Conservation (phyloP, 1,284 basidiomycete species). For the Bjerkandera adusta region DNA sequence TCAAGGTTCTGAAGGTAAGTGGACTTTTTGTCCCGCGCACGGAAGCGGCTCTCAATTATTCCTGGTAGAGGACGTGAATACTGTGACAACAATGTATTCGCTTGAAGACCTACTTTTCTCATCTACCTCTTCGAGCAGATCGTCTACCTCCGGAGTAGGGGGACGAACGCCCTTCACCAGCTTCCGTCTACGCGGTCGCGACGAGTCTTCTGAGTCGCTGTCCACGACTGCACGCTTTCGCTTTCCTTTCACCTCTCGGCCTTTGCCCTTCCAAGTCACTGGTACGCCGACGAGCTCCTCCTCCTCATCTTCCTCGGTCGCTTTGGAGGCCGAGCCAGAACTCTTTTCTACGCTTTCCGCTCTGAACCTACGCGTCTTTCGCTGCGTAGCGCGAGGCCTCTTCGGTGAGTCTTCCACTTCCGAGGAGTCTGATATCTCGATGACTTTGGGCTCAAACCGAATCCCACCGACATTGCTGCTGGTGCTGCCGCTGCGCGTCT, state of each 20-base stretch:
- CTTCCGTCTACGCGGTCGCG: slow-evolving; percentile 38
- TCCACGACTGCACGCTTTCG: slow-evolving; percentile 15
- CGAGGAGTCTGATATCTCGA: slow-evolving; percentile 16
- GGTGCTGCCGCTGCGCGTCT: slow-evolving; percentile 5
- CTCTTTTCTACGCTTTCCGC: slow-evolving; percentile 18
- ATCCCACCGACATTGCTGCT: slow-evolving; percentile 50
- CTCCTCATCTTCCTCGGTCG: slow-evolving; percentile 15
- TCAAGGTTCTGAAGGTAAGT: slow-evolving; percentile 64
- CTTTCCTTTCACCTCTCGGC: slow-evolving; percentile 15
- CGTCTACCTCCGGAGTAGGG: slow-evolving; percentile 40
- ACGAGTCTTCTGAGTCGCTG: slow-evolving; percentile 25
- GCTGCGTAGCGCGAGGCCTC: slow-evolving; percentile 32
- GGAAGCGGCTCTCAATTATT: slow-evolving; percentile 62
- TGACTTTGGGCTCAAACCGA: slow-evolving; percentile 39
- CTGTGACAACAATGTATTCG: neutral
- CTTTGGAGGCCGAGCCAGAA: slow-evolving; percentile 3
- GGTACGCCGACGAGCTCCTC: slow-evolving; percentile 16
- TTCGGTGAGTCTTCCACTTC: slow-evolving; percentile 36
- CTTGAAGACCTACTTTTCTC: slow-evolving; percentile 42
- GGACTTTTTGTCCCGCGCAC: slow-evolving; percentile 57
- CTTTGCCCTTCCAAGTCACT: slow-evolving; percentile 20
- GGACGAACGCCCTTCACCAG: slow-evolving; percentile 49
- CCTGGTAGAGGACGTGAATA: slow-evolving; percentile 34
- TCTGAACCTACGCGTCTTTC: slow-evolving; percentile 22
- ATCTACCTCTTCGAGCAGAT: slow-evolving; percentile 58